phyloP scores from a whole-genome alignment of 257 asterid genomes.

The Nicotiana noctiflora region DNA sequence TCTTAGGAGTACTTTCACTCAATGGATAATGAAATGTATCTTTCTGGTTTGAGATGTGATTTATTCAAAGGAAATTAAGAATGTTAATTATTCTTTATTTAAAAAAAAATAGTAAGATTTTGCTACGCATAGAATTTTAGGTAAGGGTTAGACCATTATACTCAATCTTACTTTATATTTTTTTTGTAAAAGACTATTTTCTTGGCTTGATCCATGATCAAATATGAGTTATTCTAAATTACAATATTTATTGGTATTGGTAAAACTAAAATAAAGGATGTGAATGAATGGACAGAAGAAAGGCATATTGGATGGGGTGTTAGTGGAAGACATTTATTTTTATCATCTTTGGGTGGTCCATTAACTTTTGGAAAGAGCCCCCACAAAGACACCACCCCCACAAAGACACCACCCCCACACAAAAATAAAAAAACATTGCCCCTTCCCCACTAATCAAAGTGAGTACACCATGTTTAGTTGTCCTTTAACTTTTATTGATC shows the following conservation, averaged over 20 bases:
- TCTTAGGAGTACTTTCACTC: conserved; percentile 13
- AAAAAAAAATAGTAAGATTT: no score
- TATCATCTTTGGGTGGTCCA: not conserved
- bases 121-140: no score
- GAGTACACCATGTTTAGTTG: not conserved
- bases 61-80: not conserved
- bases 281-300: not conserved
- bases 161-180: no score
- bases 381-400: not conserved
- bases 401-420: not conserved
- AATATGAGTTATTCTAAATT: no score
- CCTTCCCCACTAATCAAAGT: not conserved
- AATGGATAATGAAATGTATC: not conserved
- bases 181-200: no score
- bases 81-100: not conserved
- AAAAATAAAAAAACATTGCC: no score
- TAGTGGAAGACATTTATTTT: not conserved
- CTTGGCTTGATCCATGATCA: no score
- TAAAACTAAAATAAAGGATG: not conserved
- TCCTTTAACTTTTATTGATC: not conserved
- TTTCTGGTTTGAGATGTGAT: not conserved
- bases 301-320: not conserved
- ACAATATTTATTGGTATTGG: not conserved
- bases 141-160: no score
- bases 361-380: not conserved